phyloP scores from a whole-genome alignment of 177 flowering plant species.

The Tripterygium wilfordii region DNA sequence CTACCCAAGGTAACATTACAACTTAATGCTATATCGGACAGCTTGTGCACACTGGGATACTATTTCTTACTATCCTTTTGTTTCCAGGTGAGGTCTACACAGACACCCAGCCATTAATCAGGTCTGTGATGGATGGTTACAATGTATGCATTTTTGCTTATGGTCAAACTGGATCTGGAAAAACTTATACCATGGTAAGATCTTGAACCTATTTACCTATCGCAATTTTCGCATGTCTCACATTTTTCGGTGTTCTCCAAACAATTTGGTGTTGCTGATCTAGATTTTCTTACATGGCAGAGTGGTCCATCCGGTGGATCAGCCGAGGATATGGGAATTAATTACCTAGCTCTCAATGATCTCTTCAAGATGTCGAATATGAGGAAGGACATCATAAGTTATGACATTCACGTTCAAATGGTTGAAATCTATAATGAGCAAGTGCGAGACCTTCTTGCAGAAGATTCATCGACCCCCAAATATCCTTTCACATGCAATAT shows the following conservation, averaged over 20 bases:
- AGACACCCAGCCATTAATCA: constrained; percentile 71
- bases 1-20: constrained; percentile 65
- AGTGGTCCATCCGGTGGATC: constrained; percentile 63
- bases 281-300: constrained; percentile 24
- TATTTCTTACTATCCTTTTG: background rate
- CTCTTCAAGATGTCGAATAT: constrained; percentile 49
- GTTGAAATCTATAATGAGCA: constrained; percentile 90
- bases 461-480: constrained; percentile 50
- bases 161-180: constrained; percentile 94
- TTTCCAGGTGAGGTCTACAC: constrained; percentile 61
- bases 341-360: constrained; percentile 71
- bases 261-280: background rate
- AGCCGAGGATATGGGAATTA: constrained; percentile 56
- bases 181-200: constrained; percentile 89
- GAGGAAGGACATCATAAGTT: constrained; percentile 53
- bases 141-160: constrained; percentile 93
- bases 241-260: no score
- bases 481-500: constrained; percentile 47
- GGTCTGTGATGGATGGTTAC: constrained; percentile 95
- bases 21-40: background rate
- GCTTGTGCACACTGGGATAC: background rate
- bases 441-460: constrained; percentile 81
- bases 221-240: no score
- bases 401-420: constrained; percentile 78
- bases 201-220: no score